Percentiles rank a stretch among this genome's conserved stretches.
Conservation (phyloP, 2,329 filamentous ascomycete species). For the Ascocoryne sarcoides region DNA sequence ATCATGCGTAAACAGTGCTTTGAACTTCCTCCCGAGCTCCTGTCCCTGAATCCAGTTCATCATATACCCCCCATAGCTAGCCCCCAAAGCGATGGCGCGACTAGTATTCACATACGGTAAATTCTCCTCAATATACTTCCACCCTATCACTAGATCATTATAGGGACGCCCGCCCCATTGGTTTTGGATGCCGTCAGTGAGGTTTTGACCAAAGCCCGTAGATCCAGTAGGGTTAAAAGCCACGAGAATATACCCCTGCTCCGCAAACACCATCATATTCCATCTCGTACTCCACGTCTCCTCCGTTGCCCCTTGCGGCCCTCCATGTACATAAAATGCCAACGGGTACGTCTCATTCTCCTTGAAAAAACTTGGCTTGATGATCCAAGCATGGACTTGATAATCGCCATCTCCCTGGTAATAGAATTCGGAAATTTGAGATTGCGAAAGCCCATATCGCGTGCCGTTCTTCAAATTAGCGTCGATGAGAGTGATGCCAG, state of each 20-base stretch:
- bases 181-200: slow-evolving; percentile 43
- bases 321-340: slow-evolving; percentile 53
- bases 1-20: slow-evolving; percentile 46
- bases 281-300: slow-evolving; percentile 73
- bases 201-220: slow-evolving; percentile 68
- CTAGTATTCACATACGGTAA: slow-evolving; percentile 58
- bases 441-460: slow-evolving; percentile 11
- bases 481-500: slow-evolving; percentile 14
- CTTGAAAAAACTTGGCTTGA: slow-evolving; percentile 12
- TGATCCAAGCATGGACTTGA: slow-evolving; percentile 17
- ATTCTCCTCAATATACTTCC: slow-evolving; percentile 59
- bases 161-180: slow-evolving; percentile 56
- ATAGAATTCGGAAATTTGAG: slow-evolving; percentile 18
- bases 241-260: slow-evolving; percentile 76
- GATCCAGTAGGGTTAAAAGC: slow-evolving; percentile 74
- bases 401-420: slow-evolving; percentile 20
- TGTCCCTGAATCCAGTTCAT: slow-evolving; percentile 87
- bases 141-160: slow-evolving; percentile 66
- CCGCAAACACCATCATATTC: slow-evolving; percentile 77
- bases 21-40: slow-evolving; percentile 69
- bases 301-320: slow-evolving; percentile 67
- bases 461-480: slow-evolving; percentile 15
- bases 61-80: slow-evolving; percentile 67
- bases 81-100: slow-evolving; percentile 62
- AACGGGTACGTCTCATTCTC: slow-evolving; percentile 12